Percentiles rank a stretch among this genome's conserved stretches.
Conservation (phyloP, 495 filamentous ascomycete genomes). For the Daldinia childiae region DNA sequence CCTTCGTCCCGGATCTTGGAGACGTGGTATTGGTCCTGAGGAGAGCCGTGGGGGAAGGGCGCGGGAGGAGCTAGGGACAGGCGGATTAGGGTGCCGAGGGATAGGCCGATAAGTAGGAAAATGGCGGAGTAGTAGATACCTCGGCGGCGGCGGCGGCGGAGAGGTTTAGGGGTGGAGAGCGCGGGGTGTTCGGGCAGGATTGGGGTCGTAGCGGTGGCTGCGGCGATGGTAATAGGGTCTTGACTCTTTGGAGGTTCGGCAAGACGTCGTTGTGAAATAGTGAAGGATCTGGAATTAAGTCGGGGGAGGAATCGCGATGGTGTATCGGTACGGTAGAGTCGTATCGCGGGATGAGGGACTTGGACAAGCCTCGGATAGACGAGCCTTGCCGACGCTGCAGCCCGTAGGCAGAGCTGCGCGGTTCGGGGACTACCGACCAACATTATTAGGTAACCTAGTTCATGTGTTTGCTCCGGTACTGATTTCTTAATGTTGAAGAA, state of each 20-base stretch:
- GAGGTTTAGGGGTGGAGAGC: background rate
- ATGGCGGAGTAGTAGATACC: constrained; percentile 42
- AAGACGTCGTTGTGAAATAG: constrained; percentile 18
- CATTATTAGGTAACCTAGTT: constrained; percentile 17
- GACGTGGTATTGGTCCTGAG: constrained; percentile 44
- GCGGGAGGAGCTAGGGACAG: constrained; percentile 53
- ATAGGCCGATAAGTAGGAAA: constrained; percentile 53
- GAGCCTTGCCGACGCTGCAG: constrained; percentile 1
- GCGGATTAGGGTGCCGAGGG: constrained; percentile 46
- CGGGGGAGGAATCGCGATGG: background rate
- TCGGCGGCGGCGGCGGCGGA: constrained; percentile 17
- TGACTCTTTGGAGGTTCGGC: constrained; percentile 20
- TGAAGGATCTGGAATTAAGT: constrained; percentile 21
- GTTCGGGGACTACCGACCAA: constrained; percentile 7
- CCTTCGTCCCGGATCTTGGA: constrained; percentile 48
- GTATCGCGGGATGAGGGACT: constrained; percentile 14
- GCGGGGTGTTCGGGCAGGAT: background rate
- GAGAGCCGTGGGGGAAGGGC: constrained; percentile 46
- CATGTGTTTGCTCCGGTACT: constrained; percentile 10
- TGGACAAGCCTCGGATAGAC: background rate
- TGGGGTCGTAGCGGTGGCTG: background rate
- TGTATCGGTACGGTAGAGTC: background rate
- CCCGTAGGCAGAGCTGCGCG: constrained; percentile 23
- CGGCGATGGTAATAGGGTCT: constrained; percentile 11
- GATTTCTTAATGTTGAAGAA: background rate